Conservation (phyloP, 2,329 filamentous ascomycete genomes). For the Exophiala calicioides region DNA sequence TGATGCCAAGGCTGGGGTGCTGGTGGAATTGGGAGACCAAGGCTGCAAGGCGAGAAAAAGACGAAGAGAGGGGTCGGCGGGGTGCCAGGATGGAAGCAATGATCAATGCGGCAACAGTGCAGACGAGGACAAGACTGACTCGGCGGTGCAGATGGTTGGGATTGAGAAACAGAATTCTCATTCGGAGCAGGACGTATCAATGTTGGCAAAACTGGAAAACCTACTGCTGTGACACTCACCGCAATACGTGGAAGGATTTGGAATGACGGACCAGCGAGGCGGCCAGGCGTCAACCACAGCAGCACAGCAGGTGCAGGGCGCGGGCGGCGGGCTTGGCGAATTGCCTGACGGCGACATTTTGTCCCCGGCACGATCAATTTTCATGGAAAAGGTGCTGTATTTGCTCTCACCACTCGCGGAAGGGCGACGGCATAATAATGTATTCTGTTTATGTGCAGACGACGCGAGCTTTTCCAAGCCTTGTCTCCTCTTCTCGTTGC, state of each 20-base stretch:
- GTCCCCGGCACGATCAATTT: too few species aligned
- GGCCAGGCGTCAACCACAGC: too few species aligned
- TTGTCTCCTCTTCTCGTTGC: too few species aligned
- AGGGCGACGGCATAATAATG: too few species aligned
- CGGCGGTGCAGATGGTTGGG: slow-evolving; percentile 1
- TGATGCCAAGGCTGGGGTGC: slow-evolving; percentile 21
- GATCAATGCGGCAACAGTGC: slow-evolving; percentile 18
- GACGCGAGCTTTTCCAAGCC: too few species aligned
- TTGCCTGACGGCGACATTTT: too few species aligned
- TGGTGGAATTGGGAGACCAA: slow-evolving; percentile 18
- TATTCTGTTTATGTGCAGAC: too few species aligned
- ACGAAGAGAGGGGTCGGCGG: slow-evolving; percentile 8
- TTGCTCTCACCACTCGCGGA: too few species aligned
- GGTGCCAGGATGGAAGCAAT: slow-evolving; percentile 27
- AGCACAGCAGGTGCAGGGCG: too few species aligned
- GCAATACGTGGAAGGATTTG: not conserved
- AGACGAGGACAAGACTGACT: slow-evolving; percentile 7
- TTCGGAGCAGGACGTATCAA: not conserved
- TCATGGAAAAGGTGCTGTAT: too few species aligned
- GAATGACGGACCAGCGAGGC: too few species aligned
- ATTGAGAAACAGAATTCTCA: slow-evolving; percentile 7
- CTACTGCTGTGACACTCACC: not conserved
- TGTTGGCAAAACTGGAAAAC: not conserved
- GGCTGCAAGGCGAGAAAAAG: slow-evolving; percentile 12
- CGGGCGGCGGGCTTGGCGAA: too few species aligned